Percentiles rank a stretch among this genome's conserved stretches.
Conservation (phyloP, 192 early-diverging fungal genomes). For the Chytriomyces hyalinus region DNA sequence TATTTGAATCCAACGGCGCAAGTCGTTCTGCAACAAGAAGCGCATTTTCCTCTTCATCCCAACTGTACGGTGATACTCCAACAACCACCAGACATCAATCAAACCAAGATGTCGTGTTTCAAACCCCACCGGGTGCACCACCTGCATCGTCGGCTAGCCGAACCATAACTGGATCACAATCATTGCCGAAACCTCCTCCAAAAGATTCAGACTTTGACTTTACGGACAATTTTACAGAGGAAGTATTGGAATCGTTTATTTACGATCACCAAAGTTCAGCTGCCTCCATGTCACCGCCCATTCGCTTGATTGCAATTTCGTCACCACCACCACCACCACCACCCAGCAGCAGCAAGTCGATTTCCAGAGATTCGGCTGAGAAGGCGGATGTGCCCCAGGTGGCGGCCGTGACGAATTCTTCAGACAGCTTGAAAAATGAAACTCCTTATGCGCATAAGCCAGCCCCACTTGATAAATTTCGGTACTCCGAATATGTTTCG, state of each 20-base stretch:
- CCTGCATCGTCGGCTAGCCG: neutral
- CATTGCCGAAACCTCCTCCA: neutral
- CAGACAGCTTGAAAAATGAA: neutral
- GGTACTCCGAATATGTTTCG: neutral
- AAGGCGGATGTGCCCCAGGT: too few species aligned
- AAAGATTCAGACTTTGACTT: too few species aligned
- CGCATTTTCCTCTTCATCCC: neutral
- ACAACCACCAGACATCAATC: neutral
- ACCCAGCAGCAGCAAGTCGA: too few species aligned
- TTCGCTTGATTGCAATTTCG: too few species aligned
- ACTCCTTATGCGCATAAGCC: neutral
- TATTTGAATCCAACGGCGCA: neutral
- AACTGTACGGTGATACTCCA: neutral
- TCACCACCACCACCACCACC: too few species aligned
- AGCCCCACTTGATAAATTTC: neutral
- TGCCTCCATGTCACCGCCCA: too few species aligned
- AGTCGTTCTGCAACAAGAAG: neutral
- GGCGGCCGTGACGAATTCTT: too few species aligned
- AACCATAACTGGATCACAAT: neutral
- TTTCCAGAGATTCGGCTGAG: too few species aligned
- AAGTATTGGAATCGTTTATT: neutral
- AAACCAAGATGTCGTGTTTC: neutral
- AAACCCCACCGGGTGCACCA: neutral
- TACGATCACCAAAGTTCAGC: neutral
- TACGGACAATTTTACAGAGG: neutral